Percentiles rank a stretch among this genome's conserved stretches.
Conservation (phyloP, 1,284 basidiomycete species). For the Moniliophthora roreri region DNA sequence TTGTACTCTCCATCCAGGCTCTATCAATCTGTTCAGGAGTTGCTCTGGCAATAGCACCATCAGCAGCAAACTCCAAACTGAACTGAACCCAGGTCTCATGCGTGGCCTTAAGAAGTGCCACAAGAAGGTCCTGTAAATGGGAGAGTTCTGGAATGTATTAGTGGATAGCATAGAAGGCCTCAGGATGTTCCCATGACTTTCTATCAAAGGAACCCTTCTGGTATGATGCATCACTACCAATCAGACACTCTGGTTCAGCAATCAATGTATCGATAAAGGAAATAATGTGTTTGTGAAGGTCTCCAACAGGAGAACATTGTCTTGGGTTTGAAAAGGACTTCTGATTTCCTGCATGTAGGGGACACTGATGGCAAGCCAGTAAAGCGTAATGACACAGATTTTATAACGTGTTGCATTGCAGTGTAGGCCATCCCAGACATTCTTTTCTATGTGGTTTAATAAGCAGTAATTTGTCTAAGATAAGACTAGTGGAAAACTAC, state of each 20-base stretch:
- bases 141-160: not conserved
- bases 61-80: conserved; percentile 6
- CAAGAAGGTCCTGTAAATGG: conserved; percentile 3
- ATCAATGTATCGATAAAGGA: conserved; percentile 11
- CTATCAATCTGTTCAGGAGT: conserved; percentile 13
- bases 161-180: conserved; percentile 6
- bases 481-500: too few species aligned
- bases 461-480: too few species aligned
- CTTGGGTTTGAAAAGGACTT: conserved; percentile 5
- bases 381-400: conserved; percentile 13
- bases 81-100: conserved; percentile 11
- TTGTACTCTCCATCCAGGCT: conserved; percentile 16
- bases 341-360: conserved; percentile 19
- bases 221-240: conserved; percentile 5
- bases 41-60: conserved; percentile 4
- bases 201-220: conserved; percentile 1
- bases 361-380: conserved; percentile 13
- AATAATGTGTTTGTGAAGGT: conserved; percentile 13
- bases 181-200: conserved; percentile 4
- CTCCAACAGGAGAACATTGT: conserved; percentile 14
- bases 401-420: conserved; percentile 10
- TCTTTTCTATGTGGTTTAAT: conserved; percentile 17
- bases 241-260: conserved; percentile 7
- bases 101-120: conserved; percentile 5
- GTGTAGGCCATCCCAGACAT: conserved; percentile 10